Evolutionary conservation across 257 asterid genomes (phyloP), one percentile per base, ranked within the genome.

Genomic region (Jacaranda copaia): DNA sequence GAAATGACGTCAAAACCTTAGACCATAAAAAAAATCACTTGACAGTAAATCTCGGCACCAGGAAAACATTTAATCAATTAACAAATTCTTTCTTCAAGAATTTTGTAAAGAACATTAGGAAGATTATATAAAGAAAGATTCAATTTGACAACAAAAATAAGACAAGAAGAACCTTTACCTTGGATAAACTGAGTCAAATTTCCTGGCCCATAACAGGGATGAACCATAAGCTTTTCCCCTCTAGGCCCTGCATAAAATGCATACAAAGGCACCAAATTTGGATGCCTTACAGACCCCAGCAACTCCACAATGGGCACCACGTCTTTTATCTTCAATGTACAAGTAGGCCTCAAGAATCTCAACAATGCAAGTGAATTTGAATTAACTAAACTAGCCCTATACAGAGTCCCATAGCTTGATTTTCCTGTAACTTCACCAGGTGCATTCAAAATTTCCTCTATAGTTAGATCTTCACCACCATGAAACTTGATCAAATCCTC

Each of bases 341-440:
- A 93, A 81, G 92, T 81, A 64, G 98, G 98, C 82, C 93, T 89
- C 81, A 91, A 84, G 85, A 93, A 93, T 43, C 98, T 80, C 62
- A 93, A 78, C 88, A 93, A 71, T 51, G 90, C 85, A 75, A 85
- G 70, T 14, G 90, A 81, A 75, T 82, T 77, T 48, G 81, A 79
- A 71, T 84, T 82, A 55, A 86, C 78, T 88, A 93, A 82, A 90
- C 75, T 82, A 63, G 97, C 97, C 85, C 83, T 85, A 75, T 92
- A 92, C 81, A 92, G 76, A 58, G 92, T 90, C 42, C 97, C 97
- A 86, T 86, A 88, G 77, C 88, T 82, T 4, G 92, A 90, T 76
- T 92, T 92, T 15, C 91, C 97, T 20, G 90, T 86, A 25, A 92
- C 97, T 76, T 92, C 96, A 32, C 97, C 97, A 40, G 97, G 96